Conservation (phyloP, 2,329 filamentous ascomycete genomes). For the Chalara sp. region DNA sequence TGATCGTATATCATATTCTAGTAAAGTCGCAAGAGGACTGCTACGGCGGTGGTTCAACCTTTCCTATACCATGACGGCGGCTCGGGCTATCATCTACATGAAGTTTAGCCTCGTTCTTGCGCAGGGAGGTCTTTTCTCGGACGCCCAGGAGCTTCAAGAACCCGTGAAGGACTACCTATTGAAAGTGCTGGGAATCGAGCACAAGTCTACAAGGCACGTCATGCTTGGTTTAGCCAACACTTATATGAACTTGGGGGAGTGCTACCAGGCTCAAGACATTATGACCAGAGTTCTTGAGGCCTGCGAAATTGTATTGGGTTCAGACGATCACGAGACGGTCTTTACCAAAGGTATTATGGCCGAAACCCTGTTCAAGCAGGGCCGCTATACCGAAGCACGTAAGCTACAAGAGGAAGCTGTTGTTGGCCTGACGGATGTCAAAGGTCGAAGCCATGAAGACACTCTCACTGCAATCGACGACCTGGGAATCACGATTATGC, state of each 20-base stretch:
- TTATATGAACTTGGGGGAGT: background rate
- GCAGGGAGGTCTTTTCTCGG: background rate
- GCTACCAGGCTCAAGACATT: background rate
- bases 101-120: background rate
- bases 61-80: background rate
- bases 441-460: background rate
- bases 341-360: background rate
- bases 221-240: background rate
- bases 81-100: background rate
- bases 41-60: background rate
- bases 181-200: background rate
- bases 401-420: background rate
- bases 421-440: background rate
- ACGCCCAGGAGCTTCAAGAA: background rate
- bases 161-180: background rate
- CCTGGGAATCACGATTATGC: background rate
- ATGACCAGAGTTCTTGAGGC: background rate
- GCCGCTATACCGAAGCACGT: background rate
- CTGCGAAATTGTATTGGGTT: background rate
- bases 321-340: background rate
- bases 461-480: background rate
- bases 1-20: background rate
- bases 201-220: background rate
- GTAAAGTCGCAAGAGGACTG: background rate
- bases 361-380: background rate